Base-by-base conservation (phyloP, 176 grass and related monocot genomes). In the Paspalum notatum region DNA sequence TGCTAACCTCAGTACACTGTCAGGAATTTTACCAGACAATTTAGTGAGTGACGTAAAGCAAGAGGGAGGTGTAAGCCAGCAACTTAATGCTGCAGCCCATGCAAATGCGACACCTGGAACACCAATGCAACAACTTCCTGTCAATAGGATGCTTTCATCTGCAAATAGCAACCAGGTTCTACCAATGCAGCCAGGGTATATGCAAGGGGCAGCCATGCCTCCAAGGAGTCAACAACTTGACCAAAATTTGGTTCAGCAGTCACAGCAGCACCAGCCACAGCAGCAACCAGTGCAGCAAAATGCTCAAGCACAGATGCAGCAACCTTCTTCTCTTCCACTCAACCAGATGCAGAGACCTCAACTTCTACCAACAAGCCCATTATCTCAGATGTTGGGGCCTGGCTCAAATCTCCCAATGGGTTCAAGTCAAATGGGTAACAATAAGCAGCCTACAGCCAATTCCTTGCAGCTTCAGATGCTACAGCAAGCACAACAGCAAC, bases 291-390 rank as follows among this genome's bases (percentile, higher is more conserved):
- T 84, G 62, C 94, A 92, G 73, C 91, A 94, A 82, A 89, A 87
- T 73, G 71, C 89, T 32, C 92, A 90, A 42, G 74, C 72, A 82
- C 90, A 91, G 75, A 62, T 90, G 79, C 91, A 93, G 76, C 91
- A 93, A 78, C 87, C 87, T 51, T 80, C 89, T 37, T 91, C 93
- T 67, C 85, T 94, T 88, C 70, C 83, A 32, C 80, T 88, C 27
- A 81, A 89, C 21, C 90, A 93, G 25, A 86, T 94, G 32, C 94
- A 92, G 80, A 86, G 93, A 83, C 88, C 92, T 86, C 80, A 91
- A 18, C 76, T 93, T 73, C 77, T 93, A 68, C 86, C 90, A 58
- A 80, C 78, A 0, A 99, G 82, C 68, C 53, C 90, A 50, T 90
- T 95, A 78, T 80, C 92, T 81, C 96, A 95, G 68, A 91, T 99